Evolutionary conservation across 805 yeast species (phyloP), one percentile per base, ranked within the genome.

Genomic region (Cyberlindnera subsufficiens): DNA sequence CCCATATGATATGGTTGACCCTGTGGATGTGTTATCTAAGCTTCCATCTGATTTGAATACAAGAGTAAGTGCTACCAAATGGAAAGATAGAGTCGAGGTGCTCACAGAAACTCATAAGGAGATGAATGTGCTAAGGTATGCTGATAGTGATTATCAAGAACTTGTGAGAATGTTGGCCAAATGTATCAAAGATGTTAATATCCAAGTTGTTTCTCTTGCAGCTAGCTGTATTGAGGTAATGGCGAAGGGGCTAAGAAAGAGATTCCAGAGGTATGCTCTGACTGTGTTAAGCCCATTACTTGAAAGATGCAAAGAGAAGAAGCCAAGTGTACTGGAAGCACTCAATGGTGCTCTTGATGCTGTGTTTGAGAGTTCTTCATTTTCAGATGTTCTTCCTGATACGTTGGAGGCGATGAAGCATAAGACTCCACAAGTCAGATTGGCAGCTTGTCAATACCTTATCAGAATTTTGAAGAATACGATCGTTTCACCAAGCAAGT

Each of bases 11-110:
- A 57, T 86, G 50, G 70, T 81, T 37, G 86, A 80, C 13, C 82
- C 91, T 1, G 82, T 79, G 6, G 81, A 80, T 22, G 79, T 90
- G 0, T 58, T 85, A 29, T 63, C 76, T 16, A 77, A 78, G 48
- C 53, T 90, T 1, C 96, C 97, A 0, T 54, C 65, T 3, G 82
- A 82, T 52, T 75, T 88, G 43, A 54, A 71, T 25, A 56, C 68
- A 2, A 67, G 78, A 50, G 64, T 88, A 29, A 59, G 69, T 1
- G 80, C 90, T 2, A 47, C 80, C 0, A 81, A 83, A 55, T 93
- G 99, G 99, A 88, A 89, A 58, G 97, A 90, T 40, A 73, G 99
- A 49, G 88, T 86, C 44, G 96, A 86, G 52, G 87, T 76, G 0
- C 68, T 93, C 43, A 91, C 86, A 38, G 89, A 80, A 48, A 58